These are phyloP conservation scores for Colletotrichum sp. DNA, from an alignment of 2,329 filamentous ascomycete genomes.

Conservation along the genomic window DNA sequence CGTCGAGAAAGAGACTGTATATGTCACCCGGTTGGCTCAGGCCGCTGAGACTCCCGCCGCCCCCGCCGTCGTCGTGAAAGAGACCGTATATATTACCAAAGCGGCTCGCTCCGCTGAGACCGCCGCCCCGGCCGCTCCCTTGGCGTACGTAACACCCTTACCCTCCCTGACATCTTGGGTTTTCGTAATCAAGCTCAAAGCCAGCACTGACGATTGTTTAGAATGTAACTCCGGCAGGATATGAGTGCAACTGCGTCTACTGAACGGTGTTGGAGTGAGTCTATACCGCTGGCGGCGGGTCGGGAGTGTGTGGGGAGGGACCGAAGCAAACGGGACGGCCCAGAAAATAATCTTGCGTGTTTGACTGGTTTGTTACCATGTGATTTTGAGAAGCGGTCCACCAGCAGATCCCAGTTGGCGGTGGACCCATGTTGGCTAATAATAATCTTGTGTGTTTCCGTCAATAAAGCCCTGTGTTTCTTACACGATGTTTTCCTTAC, in stretches of 20 bases:
- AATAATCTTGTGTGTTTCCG: neutral
- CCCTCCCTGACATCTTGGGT: neutral
- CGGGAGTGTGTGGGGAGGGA: neutral
- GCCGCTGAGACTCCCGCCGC: neutral
- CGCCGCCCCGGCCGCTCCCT: neutral
- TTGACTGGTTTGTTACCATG: neutral
- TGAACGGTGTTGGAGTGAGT: neutral
- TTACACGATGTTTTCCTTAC: neutral
- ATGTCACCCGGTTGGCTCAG: too few relatives aligned
- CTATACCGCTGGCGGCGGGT: neutral
- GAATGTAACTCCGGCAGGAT: neutral
- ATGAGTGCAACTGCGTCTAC: neutral
- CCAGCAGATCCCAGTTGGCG: neutral
- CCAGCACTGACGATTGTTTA: neutral
- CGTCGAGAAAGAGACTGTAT: neutral
- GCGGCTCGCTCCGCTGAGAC: neutral
- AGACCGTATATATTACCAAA: neutral
- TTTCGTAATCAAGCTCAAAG: neutral
- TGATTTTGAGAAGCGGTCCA: fast-evolving
- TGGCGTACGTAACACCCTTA: neutral
- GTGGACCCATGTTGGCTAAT: neutral
- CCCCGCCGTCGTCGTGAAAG: neutral
- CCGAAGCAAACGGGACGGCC: neutral
- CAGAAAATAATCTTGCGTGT: neutral
- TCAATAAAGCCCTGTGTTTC: neutral